Evolutionary conservation across 148 eudicot species (phyloP), one percentile per base, ranked within the genome.

Genomic region (Gaultheria prostrata): DNA sequence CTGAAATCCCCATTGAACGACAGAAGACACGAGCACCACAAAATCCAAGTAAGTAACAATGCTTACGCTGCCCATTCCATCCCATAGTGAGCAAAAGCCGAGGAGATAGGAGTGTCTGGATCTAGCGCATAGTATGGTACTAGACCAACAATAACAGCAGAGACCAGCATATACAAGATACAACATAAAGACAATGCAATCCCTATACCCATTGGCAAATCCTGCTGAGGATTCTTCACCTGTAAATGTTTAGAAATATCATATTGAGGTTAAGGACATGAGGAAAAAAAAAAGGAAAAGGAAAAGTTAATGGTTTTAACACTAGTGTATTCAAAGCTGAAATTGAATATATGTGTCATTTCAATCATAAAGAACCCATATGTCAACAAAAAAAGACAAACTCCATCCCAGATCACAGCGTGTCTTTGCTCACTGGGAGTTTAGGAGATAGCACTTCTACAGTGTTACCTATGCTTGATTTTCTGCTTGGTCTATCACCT

Each of bases 61-160:
- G 57, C 95, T 90, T 88, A 93, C 95, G 85, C 89, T 71, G 95
- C 93, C 95, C 95, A 93, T 24, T 91, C 85, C 88, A 93, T 81
- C 65, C 93, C 95, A 30, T 89, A 84, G 87, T 88, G 87, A 82
- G 95, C 87, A 83, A 93, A 93, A 61, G 94, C 94, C 18, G 94
- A 91, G 33, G 95, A 90, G 77, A 93, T 93, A 48, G 95, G 95
- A 12, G 95, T 93, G 85, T 93, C 93, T 11, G 90, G 91, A 87
- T 93, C 89, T 84, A 93, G 82, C 33, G 83, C 86, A 84, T 80
- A 88, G 84, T 90, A 93, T 48, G 95, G 95, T 48, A 93, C 95
- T 46, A 93, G 75, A 74, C 95, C 95, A 85, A 91, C 89, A 70
- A 93, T 85, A 80, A 93, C 92, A 63, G 92, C 81, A 61, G 95